Evolutionary conservation across 352 stramenopile species (phyloP), one percentile per base, ranked within the genome.

Genomic region (Phytophthora megakarya): DNA sequence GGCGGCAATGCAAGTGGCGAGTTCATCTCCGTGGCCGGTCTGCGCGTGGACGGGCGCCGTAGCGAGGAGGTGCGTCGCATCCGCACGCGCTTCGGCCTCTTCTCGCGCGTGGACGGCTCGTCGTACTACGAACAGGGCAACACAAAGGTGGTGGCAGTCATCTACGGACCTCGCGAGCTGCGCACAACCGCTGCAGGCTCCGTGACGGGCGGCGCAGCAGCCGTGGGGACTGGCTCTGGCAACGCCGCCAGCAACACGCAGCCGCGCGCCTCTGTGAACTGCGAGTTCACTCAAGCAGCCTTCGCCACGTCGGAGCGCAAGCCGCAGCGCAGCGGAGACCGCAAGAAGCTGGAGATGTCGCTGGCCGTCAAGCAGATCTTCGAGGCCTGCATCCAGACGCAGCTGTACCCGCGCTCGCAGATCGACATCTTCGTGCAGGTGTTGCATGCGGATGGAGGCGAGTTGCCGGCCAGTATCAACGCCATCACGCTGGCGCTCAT

Each of bases 371-470:
- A 97, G 72, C 86, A 97, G 73, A 96, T 96, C 45, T 97, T 98
- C 47, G 86, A 96, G 56, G 85, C 87, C 25, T 95, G 87, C 43
- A 90, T 97, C 54, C 88, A 96, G 76, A 96, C 89, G 49, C 79
- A 97, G 44, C 73, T 97, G 53, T 97, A 97, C 53, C 88, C 90
- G 49, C 81, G 87, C 18, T 97, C 90, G 47, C 90, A 98, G 75
- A 97, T 98, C 61, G 89, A 97, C 62, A 92, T 98, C 22, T 97
- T 96, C 30, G 83, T 97, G 32, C 92, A 97, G 61, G 87, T 98
- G 59, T 69, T 97, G 45, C 89, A 97, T 55, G 83, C 89, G 5
- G 92, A 98, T 61, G 92, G 92, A 30, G 87, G 91, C 12, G 84
- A 95, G 58, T 67, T 97, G n/a, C 70, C 88, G 0, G 88, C 90